Conservation (phyloP, 1,139 yeast genomes). For the Candida mesenterica region DNA sequence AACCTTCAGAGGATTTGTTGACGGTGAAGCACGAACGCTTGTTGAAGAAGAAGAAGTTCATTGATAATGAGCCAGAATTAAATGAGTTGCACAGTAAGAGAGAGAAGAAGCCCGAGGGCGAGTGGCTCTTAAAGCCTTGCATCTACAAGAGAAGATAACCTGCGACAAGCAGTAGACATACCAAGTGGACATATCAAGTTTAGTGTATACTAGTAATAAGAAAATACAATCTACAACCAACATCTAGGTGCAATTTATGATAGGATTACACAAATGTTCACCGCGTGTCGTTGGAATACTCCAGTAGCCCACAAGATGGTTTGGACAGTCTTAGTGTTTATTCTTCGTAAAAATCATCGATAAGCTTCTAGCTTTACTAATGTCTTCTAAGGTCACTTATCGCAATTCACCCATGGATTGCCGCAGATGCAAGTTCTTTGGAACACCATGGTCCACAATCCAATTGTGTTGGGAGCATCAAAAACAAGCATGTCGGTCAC, state of each 20-base stretch:
- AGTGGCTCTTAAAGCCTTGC: constrained; percentile 92
- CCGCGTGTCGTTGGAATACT: too few species aligned
- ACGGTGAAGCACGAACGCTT: constrained; percentile 64
- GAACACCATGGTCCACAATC: constrained; percentile 71
- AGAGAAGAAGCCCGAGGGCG: constrained; percentile 65
- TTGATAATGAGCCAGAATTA: constrained; percentile 64
- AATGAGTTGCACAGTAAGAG: constrained; percentile 59
- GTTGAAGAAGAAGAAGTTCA: constrained; percentile 65
- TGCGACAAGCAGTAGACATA: too few species aligned
- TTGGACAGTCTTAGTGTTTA: too few species aligned
- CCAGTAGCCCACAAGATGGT: too few species aligned
- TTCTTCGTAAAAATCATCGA: too few species aligned
- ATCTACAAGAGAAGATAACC: constrained; percentile 81
- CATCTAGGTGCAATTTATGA: too few species aligned
- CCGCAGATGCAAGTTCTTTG: constrained; percentile 82
- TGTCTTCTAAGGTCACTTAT: neutral
- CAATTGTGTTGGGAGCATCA: constrained; percentile 35
- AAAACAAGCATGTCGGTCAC: constrained; percentile 46
- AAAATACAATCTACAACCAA: too few species aligned
- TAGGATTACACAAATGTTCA: too few species aligned
- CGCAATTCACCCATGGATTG: constrained; percentile 59
- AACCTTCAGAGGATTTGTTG: constrained; percentile 71
- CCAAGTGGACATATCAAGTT: too few species aligned
- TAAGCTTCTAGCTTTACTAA: too few species aligned
- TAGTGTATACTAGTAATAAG: too few species aligned